Evolutionary conservation across 2,329 filamentous ascomycete genomes (phyloP), one percentile per base, ranked within the genome.

Genomic region (Aspergillus fructus): DNA sequence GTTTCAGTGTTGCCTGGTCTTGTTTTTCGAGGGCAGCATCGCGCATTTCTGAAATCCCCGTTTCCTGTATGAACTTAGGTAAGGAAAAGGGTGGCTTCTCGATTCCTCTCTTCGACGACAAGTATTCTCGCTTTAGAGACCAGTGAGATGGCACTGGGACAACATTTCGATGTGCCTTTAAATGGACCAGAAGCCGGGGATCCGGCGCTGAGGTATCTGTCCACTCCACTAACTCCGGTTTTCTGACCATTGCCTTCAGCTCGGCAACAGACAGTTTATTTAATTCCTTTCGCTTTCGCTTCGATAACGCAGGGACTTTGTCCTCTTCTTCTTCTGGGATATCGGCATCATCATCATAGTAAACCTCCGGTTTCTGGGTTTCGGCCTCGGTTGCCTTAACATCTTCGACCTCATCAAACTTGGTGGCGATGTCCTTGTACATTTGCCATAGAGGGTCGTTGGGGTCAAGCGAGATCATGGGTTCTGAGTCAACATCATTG

Each of bases 151-250:
- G 94, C 1, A 99, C 94, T 1, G 94, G 94, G 1, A 99, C 93
- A 24, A 97, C 90, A 71, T 99, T 99, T 65, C 93, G 87, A 72
- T 96, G 90, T 3, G 91, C 89, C 76, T 97, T 99, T 79, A 99
- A 93, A 69, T 96, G 90, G 24, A 97, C 91, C 11, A 99, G 84
- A 43, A 97, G 80, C 55, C 89, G 85, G 13, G 94, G 94, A 71
- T 99, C 93, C 24, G 90, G 86, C 0, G 94, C 93, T 15, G 91
- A 96, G 12, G 91, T 90, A 71, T 99, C 94, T 54, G 96, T 94
- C 94, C 94, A 97, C 69, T 99, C 94, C 5, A 99, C 93, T 9
- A 96, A 86, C 74, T 99, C 94, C 2, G 94, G 94, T 65, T 93
- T 93, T 67, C 83, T 85, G 59, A 97, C 94, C 55, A 96, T 79